Evolutionary conservation across 2,329 filamentous ascomycete species (phyloP).

Genomic region (Diaporthe citrichinensis): DNA sequence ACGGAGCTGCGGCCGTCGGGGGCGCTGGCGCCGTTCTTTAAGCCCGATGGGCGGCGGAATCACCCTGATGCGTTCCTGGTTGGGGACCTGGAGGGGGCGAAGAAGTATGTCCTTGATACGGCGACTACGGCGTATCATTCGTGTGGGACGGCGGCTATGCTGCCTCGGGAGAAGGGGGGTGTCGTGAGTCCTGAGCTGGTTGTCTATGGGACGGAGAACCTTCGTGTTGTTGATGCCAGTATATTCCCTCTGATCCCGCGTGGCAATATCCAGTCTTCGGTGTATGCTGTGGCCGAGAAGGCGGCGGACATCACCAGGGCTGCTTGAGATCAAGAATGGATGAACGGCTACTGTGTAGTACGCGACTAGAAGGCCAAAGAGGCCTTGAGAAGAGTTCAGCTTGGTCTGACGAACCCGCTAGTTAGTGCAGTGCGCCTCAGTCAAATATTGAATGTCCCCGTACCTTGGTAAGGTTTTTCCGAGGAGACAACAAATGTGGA

Average conservation of each 20-base stretch:
- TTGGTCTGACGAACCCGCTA: background rate
- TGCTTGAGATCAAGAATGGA: background rate
- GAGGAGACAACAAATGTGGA: background rate
- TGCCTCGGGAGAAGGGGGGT: constrained; percentile 57
- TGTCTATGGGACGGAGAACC: constrained; percentile 59
- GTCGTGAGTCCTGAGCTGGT: constrained; percentile 57
- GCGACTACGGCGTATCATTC: constrained; percentile 51
- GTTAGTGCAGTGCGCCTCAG: background rate
- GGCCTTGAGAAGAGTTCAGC: background rate
- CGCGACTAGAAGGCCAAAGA: background rate
- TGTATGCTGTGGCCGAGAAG: constrained; percentile 55
- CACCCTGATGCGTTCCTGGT: constrained; percentile 49
- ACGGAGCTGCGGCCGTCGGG: constrained; percentile 43
- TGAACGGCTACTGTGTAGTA: background rate
- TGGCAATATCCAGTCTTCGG: constrained; percentile 48
- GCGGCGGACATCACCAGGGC: constrained; percentile 50
- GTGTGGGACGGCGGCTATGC: constrained; percentile 58
- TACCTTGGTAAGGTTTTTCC: background rate
- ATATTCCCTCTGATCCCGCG: constrained; percentile 59
- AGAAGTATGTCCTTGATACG: constrained; percentile 44
- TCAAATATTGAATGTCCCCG: background rate
- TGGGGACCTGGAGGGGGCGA: constrained; percentile 45
- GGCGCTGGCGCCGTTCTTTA: constrained; percentile 51
- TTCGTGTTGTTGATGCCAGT: constrained; percentile 59
- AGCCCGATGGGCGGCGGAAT: constrained; percentile 51